phyloP scores from a whole-genome alignment of 305 asterid genomes.

The Salvia sclarea region DNA sequence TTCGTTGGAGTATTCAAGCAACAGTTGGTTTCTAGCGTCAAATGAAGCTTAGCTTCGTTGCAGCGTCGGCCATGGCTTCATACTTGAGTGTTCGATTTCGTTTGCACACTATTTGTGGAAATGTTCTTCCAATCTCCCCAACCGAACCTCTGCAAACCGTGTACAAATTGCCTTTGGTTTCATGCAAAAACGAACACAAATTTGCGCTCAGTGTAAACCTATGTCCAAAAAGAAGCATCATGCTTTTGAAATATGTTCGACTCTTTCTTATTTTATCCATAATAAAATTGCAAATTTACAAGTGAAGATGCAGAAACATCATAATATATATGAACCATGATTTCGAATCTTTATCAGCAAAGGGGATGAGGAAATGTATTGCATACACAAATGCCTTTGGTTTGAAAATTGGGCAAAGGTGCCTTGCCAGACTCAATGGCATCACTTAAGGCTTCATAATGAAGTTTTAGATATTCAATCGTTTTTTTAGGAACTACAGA shows the following conservation, averaged over 20 bases:
- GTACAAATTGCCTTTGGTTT: slow-evolving; percentile 28
- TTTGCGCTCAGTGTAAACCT: not conserved
- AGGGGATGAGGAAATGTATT: too few relatives aligned
- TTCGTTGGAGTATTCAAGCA: not conserved
- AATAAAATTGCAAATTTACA: not conserved
- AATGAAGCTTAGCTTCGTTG: not conserved
- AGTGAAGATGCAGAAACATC: not conserved
- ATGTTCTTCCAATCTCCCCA: slow-evolving; percentile 40
- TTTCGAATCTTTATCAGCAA: too few relatives aligned
- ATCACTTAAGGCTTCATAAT: slow-evolving; percentile 25
- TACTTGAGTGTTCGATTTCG: slow-evolving; percentile 35
- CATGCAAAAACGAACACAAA: not conserved
- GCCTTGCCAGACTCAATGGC: slow-evolving; percentile 29
- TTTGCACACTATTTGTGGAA: slow-evolving; percentile 21
- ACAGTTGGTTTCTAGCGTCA: not conserved
- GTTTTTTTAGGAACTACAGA: slow-evolving; percentile 34
- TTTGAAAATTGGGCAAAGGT: too few relatives aligned
- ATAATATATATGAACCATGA: not conserved
- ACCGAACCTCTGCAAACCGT: slow-evolving; percentile 34
- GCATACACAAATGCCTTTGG: too few relatives aligned
- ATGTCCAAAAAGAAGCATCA: not conserved
- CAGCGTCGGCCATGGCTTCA: not conserved
- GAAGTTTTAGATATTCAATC: slow-evolving; percentile 32
- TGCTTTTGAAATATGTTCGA: not conserved
- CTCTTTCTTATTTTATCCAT: not conserved